These are phyloP conservation scores for Balansia obtecta DNA, from an alignment of 2,329 filamentous ascomycete genomes.

Conservation along the genomic window DNA sequence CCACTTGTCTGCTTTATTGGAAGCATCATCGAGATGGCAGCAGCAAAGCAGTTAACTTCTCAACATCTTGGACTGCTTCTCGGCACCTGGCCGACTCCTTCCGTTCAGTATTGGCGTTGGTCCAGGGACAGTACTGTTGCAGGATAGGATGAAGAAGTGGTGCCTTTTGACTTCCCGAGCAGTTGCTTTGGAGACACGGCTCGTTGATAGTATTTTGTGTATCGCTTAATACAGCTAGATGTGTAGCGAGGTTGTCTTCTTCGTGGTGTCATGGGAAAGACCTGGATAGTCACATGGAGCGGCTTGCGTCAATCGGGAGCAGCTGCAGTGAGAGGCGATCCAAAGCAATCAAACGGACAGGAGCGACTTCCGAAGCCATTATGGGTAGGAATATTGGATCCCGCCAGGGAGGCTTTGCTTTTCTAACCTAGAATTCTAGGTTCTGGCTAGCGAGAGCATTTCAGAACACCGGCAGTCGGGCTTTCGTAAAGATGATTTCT, in stretches of 20 bases:
- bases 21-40: slow-evolving; percentile 1
- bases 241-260: background rate
- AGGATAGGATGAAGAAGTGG: background rate
- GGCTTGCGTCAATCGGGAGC: no score
- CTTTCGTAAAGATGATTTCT: no score
- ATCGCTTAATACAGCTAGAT: no score
- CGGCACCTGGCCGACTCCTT: background rate
- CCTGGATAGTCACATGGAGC: no score
- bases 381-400: no score
- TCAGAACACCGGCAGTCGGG: no score
- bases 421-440: no score
- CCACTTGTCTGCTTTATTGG: background rate
- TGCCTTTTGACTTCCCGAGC: background rate
- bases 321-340: no score
- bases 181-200: background rate
- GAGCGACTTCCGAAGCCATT: background rate
- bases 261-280: background rate
- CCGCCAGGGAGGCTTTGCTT: no score
- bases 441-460: no score
- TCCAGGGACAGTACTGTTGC: background rate
- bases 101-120: background rate
- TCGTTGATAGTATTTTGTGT: no score
- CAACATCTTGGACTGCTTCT: background rate
- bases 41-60: background rate
- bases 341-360: background rate